Conservation (phyloP, 345 rosid genomes). For the Murraya paniculata region DNA sequence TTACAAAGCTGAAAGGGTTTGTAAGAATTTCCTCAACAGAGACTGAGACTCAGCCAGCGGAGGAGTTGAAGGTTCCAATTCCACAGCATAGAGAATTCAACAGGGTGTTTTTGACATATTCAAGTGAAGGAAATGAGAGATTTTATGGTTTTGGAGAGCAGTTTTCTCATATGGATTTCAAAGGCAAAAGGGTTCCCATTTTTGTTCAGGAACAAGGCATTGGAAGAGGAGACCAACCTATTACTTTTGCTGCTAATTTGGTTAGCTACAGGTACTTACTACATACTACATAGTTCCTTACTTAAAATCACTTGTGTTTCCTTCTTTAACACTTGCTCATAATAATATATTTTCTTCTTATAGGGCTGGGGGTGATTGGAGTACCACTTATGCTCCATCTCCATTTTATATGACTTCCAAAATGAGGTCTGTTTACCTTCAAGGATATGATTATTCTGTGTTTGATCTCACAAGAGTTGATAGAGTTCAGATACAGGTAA, state of each 20-base stretch:
- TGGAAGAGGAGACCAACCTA: slow-evolving; percentile 81
- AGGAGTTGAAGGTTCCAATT: slow-evolving; percentile 23
- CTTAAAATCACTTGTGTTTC: background rate
- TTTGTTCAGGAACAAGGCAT: slow-evolving; percentile 81
- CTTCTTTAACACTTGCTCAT: background rate
- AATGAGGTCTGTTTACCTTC: slow-evolving; percentile 70
- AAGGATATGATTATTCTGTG: slow-evolving; percentile 65
- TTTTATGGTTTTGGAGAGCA: slow-evolving; percentile 76
- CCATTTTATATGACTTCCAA: slow-evolving; percentile 73
- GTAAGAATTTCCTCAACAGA: slow-evolving; percentile 31
- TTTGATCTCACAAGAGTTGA: slow-evolving; percentile 59
- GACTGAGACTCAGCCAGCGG: slow-evolving; percentile 24
- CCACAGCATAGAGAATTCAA: slow-evolving; percentile 33
- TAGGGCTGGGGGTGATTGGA: slow-evolving; percentile 78
- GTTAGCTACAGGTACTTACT: slow-evolving; percentile 58
- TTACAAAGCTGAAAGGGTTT: slow-evolving; percentile 38
- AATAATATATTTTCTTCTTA: slow-evolving; percentile 13
- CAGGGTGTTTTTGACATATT: slow-evolving; percentile 50
- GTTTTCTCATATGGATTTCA: slow-evolving; percentile 68
- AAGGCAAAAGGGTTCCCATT: slow-evolving; percentile 69
- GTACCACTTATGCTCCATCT: slow-evolving; percentile 79
- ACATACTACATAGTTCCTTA: background rate
- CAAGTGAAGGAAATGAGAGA: slow-evolving; percentile 56
- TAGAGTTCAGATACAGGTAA: slow-evolving; percentile 71
- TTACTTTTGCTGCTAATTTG: slow-evolving; percentile 70